Conservation (phyloP, 768 basidiomycete genomes). For the Serendipita indica region DNA sequence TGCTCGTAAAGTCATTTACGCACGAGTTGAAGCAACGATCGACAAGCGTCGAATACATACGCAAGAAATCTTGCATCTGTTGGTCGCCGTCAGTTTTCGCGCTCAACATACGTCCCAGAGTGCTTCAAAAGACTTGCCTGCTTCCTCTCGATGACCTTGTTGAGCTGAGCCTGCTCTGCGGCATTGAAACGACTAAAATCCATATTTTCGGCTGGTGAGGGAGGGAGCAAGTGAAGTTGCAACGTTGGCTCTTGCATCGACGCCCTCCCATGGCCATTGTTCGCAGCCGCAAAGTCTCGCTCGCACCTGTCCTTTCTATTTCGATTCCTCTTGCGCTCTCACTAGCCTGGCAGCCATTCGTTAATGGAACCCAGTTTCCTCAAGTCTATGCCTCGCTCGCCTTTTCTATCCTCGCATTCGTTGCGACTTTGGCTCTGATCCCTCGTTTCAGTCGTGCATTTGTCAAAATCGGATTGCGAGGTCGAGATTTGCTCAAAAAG, state of each 20-base stretch:
- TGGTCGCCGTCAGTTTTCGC: not conserved
- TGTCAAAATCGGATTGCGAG: slow-evolving; percentile 65
- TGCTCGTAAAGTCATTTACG: slow-evolving; percentile 93
- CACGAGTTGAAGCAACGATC: slow-evolving; percentile 94
- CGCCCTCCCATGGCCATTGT: slow-evolving; percentile 4
- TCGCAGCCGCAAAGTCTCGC: not conserved
- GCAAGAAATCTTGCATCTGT: slow-evolving; percentile 98
- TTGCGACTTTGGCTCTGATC: slow-evolving; percentile 59
- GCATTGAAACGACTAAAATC: slow-evolving; percentile 83
- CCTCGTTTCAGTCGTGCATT: slow-evolving; percentile 76
- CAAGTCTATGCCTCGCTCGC: slow-evolving; percentile 62
- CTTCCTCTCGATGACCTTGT: slow-evolving; percentile 86
- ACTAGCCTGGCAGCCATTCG: slow-evolving; percentile 3
- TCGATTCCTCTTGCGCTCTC: not conserved
- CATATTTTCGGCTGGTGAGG: slow-evolving; percentile 26
- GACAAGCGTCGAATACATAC: slow-evolving; percentile 84
- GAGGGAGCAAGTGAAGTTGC: not conserved
- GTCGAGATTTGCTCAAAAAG: slow-evolving; percentile 74
- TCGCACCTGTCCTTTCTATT: slow-evolving; percentile 1
- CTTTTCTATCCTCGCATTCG: slow-evolving; percentile 68
- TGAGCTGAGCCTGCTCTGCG: slow-evolving; percentile 94
- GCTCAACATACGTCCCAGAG: not conserved
- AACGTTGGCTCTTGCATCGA: not conserved
- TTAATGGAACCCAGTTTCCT: slow-evolving; percentile 16
- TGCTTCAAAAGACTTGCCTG: slow-evolving; percentile 41